Evolutionary conservation across 2,329 filamentous ascomycete species (phyloP).

Genomic region (Alternaria arborescens): DNA sequence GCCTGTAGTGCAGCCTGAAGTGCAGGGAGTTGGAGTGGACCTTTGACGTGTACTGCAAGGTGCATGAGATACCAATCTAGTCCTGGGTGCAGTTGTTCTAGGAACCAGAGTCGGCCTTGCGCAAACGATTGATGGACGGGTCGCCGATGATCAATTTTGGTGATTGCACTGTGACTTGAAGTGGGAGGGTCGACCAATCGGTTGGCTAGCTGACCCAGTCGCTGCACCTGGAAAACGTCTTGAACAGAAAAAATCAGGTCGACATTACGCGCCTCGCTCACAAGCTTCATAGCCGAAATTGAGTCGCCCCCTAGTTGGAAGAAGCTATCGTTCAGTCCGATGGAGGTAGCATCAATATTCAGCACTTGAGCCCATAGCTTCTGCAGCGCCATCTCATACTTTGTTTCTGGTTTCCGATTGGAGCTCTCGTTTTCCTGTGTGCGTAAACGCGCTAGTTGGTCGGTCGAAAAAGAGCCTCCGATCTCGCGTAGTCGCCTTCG

Average conservation of each 20-base stretch:
- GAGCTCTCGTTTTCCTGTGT: no score
- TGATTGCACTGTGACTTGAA: background rate
- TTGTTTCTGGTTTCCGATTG: background rate
- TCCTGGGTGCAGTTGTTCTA: constrained; percentile 6
- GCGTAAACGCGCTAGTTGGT: no score
- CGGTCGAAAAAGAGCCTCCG: constrained; percentile 6
- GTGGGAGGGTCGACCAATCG: background rate
- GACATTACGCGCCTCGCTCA: constrained; percentile 8
- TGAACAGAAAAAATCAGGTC: background rate
- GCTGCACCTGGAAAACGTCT: background rate
- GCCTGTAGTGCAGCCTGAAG: background rate
- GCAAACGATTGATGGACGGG: constrained; percentile 4
- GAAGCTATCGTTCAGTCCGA: constrained; percentile 21
- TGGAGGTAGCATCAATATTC: constrained; percentile 2
- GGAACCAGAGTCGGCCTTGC: constrained; percentile 8
- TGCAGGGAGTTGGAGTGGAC: background rate
- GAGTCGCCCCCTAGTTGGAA: constrained; percentile 24
- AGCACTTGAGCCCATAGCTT: constrained; percentile 11
- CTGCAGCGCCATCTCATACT: background rate
- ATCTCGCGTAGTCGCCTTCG: constrained; percentile 29
- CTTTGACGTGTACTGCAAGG: background rate
- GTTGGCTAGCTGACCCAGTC: background rate
- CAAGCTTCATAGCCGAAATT: constrained; percentile 19
- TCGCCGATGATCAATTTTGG: background rate
- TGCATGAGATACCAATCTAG: constrained; percentile 6